Evolutionary conservation across 2,329 filamentous ascomycete species (phyloP).

Genomic region (Paraphaeosphaeria sporulosa): DNA sequence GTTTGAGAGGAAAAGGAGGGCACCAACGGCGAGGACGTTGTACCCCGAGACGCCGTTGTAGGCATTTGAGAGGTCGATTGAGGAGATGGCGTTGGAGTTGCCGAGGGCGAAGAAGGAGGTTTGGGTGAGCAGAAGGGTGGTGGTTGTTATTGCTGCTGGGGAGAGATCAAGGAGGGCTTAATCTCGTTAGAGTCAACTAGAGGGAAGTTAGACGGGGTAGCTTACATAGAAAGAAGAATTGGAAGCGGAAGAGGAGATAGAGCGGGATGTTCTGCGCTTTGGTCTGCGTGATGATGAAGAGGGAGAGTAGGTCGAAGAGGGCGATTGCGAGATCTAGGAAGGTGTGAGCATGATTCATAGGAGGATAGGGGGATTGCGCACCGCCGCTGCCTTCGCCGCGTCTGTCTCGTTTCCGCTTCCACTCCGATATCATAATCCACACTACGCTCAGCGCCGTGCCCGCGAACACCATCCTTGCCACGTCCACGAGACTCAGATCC

Average conservation of each 20-base stretch:
- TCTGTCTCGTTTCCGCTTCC: constrained; percentile 30
- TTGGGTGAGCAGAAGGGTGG: constrained; percentile 79
- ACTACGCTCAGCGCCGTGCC: constrained; percentile 40
- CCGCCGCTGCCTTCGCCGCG: constrained; percentile 33
- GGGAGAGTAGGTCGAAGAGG: constrained; percentile 68
- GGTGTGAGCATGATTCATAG: constrained; percentile 18
- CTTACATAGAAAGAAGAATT: constrained; percentile 61
- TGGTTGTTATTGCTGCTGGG: constrained; percentile 67
- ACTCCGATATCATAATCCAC: constrained; percentile 41
- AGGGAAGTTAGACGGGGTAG: neutral
- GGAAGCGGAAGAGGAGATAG: constrained; percentile 75
- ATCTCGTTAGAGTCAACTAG: constrained; percentile 21
- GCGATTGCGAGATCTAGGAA: constrained; percentile 59
- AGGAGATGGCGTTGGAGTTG: constrained; percentile 92
- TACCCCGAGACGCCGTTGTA: constrained; percentile 91
- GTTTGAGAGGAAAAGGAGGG: constrained; percentile 86
- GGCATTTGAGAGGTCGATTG: constrained; percentile 90
- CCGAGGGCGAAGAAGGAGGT: constrained; percentile 88
- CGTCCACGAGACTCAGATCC: constrained; percentile 34
- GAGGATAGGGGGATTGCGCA: constrained; percentile 16
- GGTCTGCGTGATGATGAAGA: constrained; percentile 88
- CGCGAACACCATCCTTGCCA: constrained; percentile 48
- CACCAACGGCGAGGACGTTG: constrained; percentile 79
- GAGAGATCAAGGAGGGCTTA: constrained; percentile 56
- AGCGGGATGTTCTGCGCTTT: constrained; percentile 85